These are phyloP conservation scores for Ammopiptanthus mongolicus DNA, from an alignment of 306 rosid genomes.

Conservation along the genomic window DNA sequence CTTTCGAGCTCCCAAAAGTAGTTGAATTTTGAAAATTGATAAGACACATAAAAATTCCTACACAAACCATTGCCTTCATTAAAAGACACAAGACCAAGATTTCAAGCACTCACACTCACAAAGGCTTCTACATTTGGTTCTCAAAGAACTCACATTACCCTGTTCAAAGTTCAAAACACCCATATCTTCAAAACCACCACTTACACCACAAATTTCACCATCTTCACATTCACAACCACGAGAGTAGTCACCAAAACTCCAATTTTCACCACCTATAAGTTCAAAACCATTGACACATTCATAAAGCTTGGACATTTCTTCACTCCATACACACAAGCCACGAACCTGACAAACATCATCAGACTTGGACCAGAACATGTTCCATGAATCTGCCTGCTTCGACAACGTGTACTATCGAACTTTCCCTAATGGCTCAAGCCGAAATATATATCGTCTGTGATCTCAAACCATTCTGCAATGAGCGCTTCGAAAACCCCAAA, in stretches of 20 bases:
- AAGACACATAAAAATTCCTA: constrained; percentile 33
- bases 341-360: constrained; percentile 33
- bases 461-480: constrained; percentile 24
- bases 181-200: constrained; percentile 40
- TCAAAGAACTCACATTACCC: constrained; percentile 2
- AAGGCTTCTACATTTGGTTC: background rate
- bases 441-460: constrained; percentile 58
- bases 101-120: constrained; percentile 47
- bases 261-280: constrained; percentile 33
- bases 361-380: constrained; percentile 63
- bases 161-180: constrained; percentile 27
- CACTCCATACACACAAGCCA: constrained; percentile 54
- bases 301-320: too few species aligned
- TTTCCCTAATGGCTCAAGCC: constrained; percentile 44
- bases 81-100: constrained; percentile 43
- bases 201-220: constrained; percentile 14
- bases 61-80: constrained; percentile 34
- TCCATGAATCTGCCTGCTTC: constrained; percentile 45
- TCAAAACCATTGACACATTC: constrained; percentile 45
- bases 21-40: constrained; percentile 49
- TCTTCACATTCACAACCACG: constrained; percentile 38
- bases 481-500: constrained; percentile 59
- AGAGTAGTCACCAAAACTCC: constrained; percentile 50
- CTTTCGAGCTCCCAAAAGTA: background rate
- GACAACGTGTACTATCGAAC: constrained; percentile 63